phyloP scores from a whole-genome alignment of 2,329 filamentous ascomycete species.

The Talaromyces sp. region DNA sequence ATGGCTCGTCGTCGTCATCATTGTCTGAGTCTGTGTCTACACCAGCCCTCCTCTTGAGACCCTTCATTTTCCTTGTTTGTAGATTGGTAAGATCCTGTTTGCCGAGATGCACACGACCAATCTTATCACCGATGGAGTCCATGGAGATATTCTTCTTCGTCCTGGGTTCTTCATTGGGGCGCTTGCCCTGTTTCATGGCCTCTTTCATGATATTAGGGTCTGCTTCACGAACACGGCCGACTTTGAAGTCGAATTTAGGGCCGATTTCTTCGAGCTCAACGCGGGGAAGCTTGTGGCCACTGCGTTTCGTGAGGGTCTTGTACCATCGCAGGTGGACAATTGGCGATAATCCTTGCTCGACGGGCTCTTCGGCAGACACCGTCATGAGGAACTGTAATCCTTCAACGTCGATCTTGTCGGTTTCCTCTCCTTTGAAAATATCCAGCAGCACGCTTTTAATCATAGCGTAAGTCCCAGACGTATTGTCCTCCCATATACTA shows the following conservation, averaged over 20 bases:
- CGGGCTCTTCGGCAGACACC: constrained; percentile 65
- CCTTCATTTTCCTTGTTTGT: constrained; percentile 99
- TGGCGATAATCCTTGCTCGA: constrained; percentile 30
- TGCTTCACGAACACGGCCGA: constrained; percentile 74
- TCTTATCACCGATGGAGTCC: constrained; percentile 90
- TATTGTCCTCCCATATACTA: constrained; percentile 76
- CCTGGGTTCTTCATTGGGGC: constrained; percentile 45
- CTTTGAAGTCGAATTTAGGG: constrained; percentile 82
- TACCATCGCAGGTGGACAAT: constrained; percentile 69
- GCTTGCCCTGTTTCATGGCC: constrained; percentile 79
- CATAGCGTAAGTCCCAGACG: constrained; percentile 71
- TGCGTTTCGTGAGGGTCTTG: constrained; percentile 77
- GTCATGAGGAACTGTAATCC: constrained; percentile 87
- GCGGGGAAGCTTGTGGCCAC: constrained; percentile 77
- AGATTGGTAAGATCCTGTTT: constrained; percentile 81
- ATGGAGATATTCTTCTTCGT: constrained; percentile 96
- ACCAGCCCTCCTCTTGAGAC: constrained; percentile 75
- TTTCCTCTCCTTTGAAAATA: constrained; percentile 79
- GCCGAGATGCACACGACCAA: constrained; percentile 84
- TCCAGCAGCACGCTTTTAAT: constrained; percentile 84
- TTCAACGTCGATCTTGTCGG: constrained; percentile 84
- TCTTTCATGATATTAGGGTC: constrained; percentile 79
- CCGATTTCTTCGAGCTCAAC: constrained; percentile 96
- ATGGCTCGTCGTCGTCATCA: constrained; percentile 7
- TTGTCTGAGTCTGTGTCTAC: constrained; percentile 49